Base-by-base conservation (phyloP, 495 filamentous ascomycete species). In the Neurospora sp. region DNA sequence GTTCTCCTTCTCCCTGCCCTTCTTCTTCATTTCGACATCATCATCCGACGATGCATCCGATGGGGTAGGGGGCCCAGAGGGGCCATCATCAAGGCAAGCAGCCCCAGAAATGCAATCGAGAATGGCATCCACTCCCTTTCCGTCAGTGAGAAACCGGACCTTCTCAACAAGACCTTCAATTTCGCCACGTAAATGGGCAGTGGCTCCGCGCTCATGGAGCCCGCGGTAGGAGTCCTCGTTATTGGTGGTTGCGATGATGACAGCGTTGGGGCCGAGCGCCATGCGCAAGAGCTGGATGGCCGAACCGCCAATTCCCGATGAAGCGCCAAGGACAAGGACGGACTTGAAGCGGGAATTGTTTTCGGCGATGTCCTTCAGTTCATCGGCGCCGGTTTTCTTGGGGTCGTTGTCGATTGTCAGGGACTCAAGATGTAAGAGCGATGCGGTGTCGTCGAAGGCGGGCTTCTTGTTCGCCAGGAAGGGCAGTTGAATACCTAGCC, bases 301-400 rank as follows among this genome's bases (percentile, higher is more conserved):
- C 10, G 75, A 77, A 5, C 80, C 76, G 41, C 84, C 85, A 20
- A 85, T 77, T 23, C 76, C 80, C 6, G 85, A 85, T 73, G 80
- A 81, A 23, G 83, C 85, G 70, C 85, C 85, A 0, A 87, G 72
- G 20, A 87, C 76, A 11, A 86, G 83, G 62, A 85, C 74, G 0
- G 82, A 82, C 41, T 77, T 76, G 37, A 74, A 39, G 71, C 37
- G 27, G 23, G 27, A 23, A 8, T 54, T 39, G 16, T 74, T n/a
- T n/a, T 16, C 42, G n/a, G 42, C 18, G 42, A 9, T 0, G 18
- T 44, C 42, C 42, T 44, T 44, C 42, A n/a, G 42, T n/a, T 44
- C 42, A 44, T 44, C 14, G 4, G 35, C 69, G 38, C 44, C 9
- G 44, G 44, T 20, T 11, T 11, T 11, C 44, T 11, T 49, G n/a